These are phyloP conservation scores for Alternaria tenuissima DNA, from an alignment of 2,329 filamentous ascomycete species.

Conservation along the genomic window DNA sequence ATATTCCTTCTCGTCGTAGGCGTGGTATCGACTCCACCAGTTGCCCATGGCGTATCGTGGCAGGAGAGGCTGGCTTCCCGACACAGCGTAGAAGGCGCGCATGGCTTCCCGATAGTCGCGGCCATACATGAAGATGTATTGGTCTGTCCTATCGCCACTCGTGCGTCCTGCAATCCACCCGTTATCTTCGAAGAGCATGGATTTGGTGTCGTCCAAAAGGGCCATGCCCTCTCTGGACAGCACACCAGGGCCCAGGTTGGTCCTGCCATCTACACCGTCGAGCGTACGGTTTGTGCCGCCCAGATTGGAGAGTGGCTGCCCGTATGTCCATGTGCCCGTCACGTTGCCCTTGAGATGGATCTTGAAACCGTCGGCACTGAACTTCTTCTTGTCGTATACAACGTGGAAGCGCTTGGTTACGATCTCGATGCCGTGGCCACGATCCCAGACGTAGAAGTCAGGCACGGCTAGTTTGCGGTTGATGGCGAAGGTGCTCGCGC, in stretches of 20 bases:
- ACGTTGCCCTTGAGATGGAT: conserved; percentile 57
- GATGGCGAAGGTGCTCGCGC: conserved; percentile 68
- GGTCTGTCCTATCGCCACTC: conserved; percentile 61
- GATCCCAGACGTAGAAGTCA: conserved; percentile 59
- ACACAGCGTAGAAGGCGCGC: conserved; percentile 63
- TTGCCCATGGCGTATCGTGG: conserved; percentile 69
- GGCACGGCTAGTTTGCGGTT: conserved; percentile 61
- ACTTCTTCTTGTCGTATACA: conserved; percentile 65
- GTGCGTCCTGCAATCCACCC: conserved; percentile 62
- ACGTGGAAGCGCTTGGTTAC: conserved; percentile 64
- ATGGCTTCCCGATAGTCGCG: conserved; percentile 65
- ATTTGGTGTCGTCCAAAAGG: conserved; percentile 62
- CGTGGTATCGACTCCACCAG: conserved; percentile 72
- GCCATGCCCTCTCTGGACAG: conserved; percentile 62
- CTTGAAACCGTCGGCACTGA: conserved; percentile 61
- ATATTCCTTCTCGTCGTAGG: conserved; percentile 65
- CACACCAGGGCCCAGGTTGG: conserved; percentile 60
- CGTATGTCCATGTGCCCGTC: conserved; percentile 62
- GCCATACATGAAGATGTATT: conserved; percentile 68
- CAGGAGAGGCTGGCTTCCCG: conserved; percentile 63
- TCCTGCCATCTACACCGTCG: conserved; percentile 62
- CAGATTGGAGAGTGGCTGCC: conserved; percentile 53
- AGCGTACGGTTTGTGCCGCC: conserved; percentile 64
- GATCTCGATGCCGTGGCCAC: conserved; percentile 61
- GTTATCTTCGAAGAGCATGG: conserved; percentile 64